These are phyloP conservation scores for Sphagnum fallax DNA, from an alignment of 228 moss, liverwort and hornwort species.

Conservation along the genomic window DNA sequence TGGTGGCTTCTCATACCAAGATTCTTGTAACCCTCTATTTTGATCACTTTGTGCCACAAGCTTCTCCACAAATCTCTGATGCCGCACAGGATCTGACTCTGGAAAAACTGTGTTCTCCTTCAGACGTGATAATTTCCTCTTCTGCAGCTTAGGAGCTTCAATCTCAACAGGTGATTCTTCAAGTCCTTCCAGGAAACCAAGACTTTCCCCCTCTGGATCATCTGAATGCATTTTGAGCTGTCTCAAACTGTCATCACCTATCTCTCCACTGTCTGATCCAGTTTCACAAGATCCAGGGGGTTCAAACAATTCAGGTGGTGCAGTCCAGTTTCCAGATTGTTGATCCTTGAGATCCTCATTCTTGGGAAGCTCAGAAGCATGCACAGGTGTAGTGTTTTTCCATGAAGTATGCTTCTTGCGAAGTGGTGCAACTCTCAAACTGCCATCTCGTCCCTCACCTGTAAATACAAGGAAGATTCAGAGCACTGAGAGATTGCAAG, in stretches of 20 bases:
- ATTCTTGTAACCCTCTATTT: constrained; percentile 42
- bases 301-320: constrained; percentile 7
- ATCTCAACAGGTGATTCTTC: neutral
- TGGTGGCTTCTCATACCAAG: constrained; percentile 63
- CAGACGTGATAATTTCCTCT: constrained; percentile 25
- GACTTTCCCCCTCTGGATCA: constrained; percentile 7
- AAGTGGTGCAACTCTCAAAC: constrained; percentile 44
- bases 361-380: constrained; percentile 8
- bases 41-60: constrained; percentile 59
- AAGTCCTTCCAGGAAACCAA: neutral
- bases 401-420: constrained; percentile 40
- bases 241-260: neutral
- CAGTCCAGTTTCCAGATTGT: constrained; percentile 1
- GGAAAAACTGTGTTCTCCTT: constrained; percentile 30
- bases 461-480: constrained; percentile 2
- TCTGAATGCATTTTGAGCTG: neutral
- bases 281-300: constrained; percentile 8
- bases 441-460: constrained; percentile 42
- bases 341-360: constrained; percentile 7
- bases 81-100: constrained; percentile 53
- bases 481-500: neutral
- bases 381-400: constrained; percentile 8
- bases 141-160: constrained; percentile 20
- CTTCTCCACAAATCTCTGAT: constrained; percentile 66
- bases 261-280: constrained; percentile 2